Conservation (phyloP, 2,329 filamentous ascomycete genomes). For the Diplodia intermedia region DNA sequence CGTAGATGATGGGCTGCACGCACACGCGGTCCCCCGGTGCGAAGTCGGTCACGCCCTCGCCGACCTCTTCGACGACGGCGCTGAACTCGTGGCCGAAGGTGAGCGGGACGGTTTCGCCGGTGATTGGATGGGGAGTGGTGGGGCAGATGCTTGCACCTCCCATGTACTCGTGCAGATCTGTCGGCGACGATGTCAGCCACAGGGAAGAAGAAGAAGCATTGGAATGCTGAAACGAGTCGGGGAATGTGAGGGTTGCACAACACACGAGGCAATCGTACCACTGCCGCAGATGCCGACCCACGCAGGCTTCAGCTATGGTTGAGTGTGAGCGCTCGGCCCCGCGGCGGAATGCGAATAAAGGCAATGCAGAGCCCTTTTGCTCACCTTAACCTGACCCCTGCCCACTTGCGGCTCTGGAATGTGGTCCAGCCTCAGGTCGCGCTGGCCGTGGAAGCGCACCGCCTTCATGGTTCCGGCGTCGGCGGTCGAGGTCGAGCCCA, state of each 20-base stretch:
- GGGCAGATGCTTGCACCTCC: constrained; percentile 59
- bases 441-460: constrained; percentile 55
- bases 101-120: constrained; percentile 58
- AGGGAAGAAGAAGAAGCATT: neutral
- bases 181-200: neutral
- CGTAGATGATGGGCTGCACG: constrained; percentile 63
- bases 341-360: constrained; percentile 32
- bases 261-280: constrained; percentile 38
- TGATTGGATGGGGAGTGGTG: constrained; percentile 62
- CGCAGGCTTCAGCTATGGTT: constrained; percentile 44
- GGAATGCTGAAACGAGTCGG: neutral
- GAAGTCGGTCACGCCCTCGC: constrained; percentile 57
- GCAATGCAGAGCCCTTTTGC: neutral
- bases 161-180: constrained; percentile 57
- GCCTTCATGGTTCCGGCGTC: constrained; percentile 50
- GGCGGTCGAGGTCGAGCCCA: neutral
- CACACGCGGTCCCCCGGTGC: constrained; percentile 57
- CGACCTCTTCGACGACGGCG: constrained; percentile 59
- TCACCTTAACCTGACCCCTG: constrained; percentile 52
- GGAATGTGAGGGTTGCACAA: neutral
- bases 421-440: constrained; percentile 53
- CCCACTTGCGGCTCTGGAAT: constrained; percentile 51
- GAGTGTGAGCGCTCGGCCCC: constrained; percentile 32
- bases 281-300: constrained; percentile 54
- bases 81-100: constrained; percentile 63